phyloP scores from a whole-genome alignment of 2,329 filamentous ascomycete species.

The Aspergillus piperis region DNA sequence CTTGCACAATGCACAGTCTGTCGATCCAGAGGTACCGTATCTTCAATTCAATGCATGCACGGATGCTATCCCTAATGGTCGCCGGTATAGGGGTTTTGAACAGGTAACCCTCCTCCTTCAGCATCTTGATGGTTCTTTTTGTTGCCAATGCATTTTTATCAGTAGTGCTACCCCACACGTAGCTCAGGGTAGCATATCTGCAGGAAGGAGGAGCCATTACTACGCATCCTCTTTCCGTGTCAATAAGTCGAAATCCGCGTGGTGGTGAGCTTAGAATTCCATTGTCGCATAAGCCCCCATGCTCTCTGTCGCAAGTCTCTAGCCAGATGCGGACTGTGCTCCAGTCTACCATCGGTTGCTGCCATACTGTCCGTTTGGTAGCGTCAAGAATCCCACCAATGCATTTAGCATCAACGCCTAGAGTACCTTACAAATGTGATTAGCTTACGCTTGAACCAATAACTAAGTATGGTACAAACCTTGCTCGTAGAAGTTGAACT shows the following conservation, averaged over 20 bases:
- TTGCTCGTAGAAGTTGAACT: neutral
- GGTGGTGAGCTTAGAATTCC: neutral
- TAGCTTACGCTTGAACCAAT: too few relatives aligned
- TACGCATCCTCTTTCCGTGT: neutral
- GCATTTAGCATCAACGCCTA: fast-evolving
- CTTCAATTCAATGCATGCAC: neutral
- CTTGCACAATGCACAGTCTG: conserved; percentile 2
- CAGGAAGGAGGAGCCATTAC: neutral
- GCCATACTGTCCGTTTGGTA: too few relatives aligned
- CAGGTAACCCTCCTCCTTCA: neutral
- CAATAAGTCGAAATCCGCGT: neutral
- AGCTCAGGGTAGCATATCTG: conserved; percentile 2
- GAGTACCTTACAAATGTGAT: too few relatives aligned
- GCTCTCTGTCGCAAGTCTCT: neutral
- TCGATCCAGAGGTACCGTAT: conserved; percentile 5
- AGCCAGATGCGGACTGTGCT: neutral
- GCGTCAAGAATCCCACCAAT: too few relatives aligned
- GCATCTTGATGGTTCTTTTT: neutral
- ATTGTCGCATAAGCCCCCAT: neutral
- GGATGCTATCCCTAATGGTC: neutral
- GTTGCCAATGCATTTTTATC: neutral
- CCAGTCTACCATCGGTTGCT: neutral
- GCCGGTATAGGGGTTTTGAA: neutral
- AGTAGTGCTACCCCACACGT: neutral
- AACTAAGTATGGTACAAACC: too few relatives aligned